Percentiles rank a stretch among this genome's conserved stretches.
Conservation (phyloP, 768 basidiomycete genomes). For the Psilocybe cubensis region DNA sequence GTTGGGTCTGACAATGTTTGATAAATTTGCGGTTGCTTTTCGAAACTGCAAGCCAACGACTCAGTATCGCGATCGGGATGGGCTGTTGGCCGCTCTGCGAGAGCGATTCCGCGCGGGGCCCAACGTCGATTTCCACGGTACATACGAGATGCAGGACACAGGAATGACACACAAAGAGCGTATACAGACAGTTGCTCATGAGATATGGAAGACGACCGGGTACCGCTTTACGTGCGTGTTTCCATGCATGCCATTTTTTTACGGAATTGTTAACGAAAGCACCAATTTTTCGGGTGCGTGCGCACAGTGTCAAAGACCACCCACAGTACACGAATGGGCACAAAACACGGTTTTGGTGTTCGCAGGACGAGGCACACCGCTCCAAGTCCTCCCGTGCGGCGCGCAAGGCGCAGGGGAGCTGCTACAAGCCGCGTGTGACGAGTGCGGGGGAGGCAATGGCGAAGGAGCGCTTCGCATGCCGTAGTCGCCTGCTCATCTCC, state of each 20-base stretch:
- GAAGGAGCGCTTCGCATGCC: constrained; percentile 46
- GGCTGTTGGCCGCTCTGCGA: constrained; percentile 35
- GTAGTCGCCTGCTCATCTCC: constrained; percentile 49
- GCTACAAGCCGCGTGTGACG: constrained; percentile 38
- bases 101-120: constrained; percentile 35
- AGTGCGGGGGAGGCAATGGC: constrained; percentile 41
- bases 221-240: constrained; percentile 51
- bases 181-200: constrained; percentile 43
- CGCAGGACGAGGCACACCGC: constrained; percentile 49
- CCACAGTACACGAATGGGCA: constrained; percentile 48
- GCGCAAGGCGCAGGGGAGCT: constrained; percentile 26
- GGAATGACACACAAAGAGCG: constrained; percentile 42
- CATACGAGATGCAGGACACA: constrained; percentile 34
- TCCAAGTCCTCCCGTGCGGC: constrained; percentile 38
- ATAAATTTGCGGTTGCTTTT: too few relatives aligned
- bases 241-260: neutral
- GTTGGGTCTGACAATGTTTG: neutral
- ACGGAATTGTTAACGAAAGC: neutral
- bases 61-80: constrained; percentile 30
- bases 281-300: neutral
- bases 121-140: constrained; percentile 46
- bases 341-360: constrained; percentile 56
- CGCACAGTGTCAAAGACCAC: constrained; percentile 50
- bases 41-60: constrained; percentile 31
- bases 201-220: constrained; percentile 52